Evolutionary conservation across 805 yeast species (phyloP), one percentile per base, ranked within the genome.

Genomic region (Pichia paraexigua): DNA sequence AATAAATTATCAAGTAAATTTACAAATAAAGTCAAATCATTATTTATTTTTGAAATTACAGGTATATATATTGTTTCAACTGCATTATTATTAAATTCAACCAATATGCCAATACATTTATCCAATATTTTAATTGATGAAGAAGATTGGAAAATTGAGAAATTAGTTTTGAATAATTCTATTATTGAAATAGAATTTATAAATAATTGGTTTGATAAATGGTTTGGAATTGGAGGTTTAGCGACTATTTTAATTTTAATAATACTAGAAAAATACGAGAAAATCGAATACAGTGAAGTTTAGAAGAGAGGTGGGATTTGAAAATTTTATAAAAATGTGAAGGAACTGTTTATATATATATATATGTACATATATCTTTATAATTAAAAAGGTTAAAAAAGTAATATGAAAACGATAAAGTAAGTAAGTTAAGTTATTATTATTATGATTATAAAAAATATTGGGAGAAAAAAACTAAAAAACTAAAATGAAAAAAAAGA

Each of bases 11-110:
- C 22, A 17, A 37, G n/a, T 40, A 46, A 39, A 11, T 24, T 32
- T 45, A 32, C 42, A 5, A 21, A 30, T 22, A 43, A 45, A 18
- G 22, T 51, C 7, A 41, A 30, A 17, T 30, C 28, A 39, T 43
- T 51, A 18, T 32, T 22, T 5, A 45, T 50, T 27, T 41, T 51
- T 32, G 79, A 78, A 60, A 62, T 77, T 11, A 61, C 76, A 6
- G 82, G 81, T 3, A 68, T 78, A 13, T 79, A 78, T 55, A 72
- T 75, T 6, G 67, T 79, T 21, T 74, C 82, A 6, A 77, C 83
- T 2, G 77, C 79, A 2, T 60, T 78, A 27, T 60, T 79, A 52
- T 67, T 79, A 45, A 65, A 80, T 43, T 68, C 79, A 5, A 74
- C 75, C 52, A 58, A 60, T 13, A 61, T 79, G 45, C 80, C 82